Evolutionary conservation across 495 filamentous ascomycete species (phyloP).

Genomic region (Hyaloscypha finlandica): DNA sequence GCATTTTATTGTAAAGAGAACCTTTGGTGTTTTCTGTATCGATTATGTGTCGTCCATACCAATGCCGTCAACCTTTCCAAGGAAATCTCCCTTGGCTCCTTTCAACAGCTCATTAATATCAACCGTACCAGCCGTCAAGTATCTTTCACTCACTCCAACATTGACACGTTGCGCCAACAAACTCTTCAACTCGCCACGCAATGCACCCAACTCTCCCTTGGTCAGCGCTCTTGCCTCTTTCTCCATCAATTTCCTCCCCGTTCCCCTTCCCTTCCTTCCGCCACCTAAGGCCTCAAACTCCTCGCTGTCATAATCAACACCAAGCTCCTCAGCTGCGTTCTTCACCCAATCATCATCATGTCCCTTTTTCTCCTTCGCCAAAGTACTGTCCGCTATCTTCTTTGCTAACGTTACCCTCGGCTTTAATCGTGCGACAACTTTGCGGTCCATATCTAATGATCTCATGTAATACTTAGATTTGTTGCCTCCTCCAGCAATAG

Average conservation of each 20-base stretch:
- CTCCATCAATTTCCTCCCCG: slow-evolving; percentile 71
- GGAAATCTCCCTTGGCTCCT: slow-evolving; percentile 62
- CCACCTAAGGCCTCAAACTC: slow-evolving; percentile 67
- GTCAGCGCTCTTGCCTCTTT: slow-evolving; percentile 65
- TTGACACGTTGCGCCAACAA: slow-evolving; percentile 79
- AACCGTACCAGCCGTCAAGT: slow-evolving; percentile 76
- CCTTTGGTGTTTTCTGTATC: not conserved
- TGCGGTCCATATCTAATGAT: slow-evolving; percentile 81
- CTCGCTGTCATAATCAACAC: slow-evolving; percentile 90
- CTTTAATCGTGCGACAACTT: slow-evolving; percentile 72
- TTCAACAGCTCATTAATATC: slow-evolving; percentile 78
- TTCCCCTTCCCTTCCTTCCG: slow-evolving; percentile 64
- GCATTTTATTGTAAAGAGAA: not conserved
- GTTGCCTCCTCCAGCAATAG: slow-evolving; percentile 37
- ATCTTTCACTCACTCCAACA: slow-evolving; percentile 87
- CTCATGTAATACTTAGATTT: slow-evolving; percentile 64
- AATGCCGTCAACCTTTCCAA: slow-evolving; percentile 59
- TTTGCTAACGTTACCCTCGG: slow-evolving; percentile 75
- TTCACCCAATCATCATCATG: slow-evolving; percentile 84
- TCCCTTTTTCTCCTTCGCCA: slow-evolving; percentile 84
- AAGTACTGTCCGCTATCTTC: slow-evolving; percentile 74
- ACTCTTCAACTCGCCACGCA: slow-evolving; percentile 63
- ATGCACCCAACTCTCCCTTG: slow-evolving; percentile 66
- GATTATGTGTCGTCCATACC: slow-evolving; percentile 35
- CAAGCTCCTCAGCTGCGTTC: slow-evolving; percentile 86